phyloP scores from a whole-genome alignment of 176 grass and related monocot species.

The Pharus latifolius region DNA sequence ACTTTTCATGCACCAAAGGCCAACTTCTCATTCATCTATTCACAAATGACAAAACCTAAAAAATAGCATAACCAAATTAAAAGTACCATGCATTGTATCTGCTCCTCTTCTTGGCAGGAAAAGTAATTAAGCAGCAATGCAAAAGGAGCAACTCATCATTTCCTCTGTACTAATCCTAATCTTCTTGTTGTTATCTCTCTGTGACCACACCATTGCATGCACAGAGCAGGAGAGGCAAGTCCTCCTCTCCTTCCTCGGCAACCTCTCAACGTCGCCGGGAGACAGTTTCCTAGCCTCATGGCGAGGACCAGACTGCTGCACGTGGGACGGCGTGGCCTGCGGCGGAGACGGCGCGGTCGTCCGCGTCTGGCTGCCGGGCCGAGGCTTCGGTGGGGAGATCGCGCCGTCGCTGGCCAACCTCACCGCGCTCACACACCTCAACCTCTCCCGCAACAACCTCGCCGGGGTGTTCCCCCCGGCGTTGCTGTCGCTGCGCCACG shows the following conservation, averaged over 20 bases:
- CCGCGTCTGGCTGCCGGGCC: conserved; percentile 11
- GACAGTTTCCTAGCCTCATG: conserved; percentile 17
- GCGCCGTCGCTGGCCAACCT: conserved; percentile 31
- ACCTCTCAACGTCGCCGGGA: not conserved
- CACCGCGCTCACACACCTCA: conserved; percentile 19
- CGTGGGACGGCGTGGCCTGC: conserved; percentile 42
- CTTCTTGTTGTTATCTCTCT: not conserved
- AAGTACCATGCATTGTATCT: too few relatives aligned
- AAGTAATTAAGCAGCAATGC: conserved; percentile 16
- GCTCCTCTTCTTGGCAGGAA: too few relatives aligned
- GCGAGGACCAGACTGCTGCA: conserved; percentile 35
- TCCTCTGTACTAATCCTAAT: not conserved
- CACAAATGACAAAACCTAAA: too few relatives aligned
- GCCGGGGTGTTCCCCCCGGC: conserved; percentile 9
- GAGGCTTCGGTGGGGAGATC: conserved; percentile 30
- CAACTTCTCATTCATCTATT: too few relatives aligned
- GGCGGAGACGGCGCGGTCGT: not conserved
- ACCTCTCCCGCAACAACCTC: conserved; percentile 41
- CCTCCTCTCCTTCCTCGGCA: conserved; percentile 27
- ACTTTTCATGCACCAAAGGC: too few relatives aligned
- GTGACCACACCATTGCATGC: conserved; percentile 15
- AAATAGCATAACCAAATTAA: too few relatives aligned
- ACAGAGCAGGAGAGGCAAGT: conserved; percentile 18
- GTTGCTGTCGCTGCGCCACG: conserved; percentile 7
- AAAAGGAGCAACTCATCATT: not conserved